Conservation (phyloP, 2,329 filamentous ascomycete genomes). For the Stemphylium lycopersici region DNA sequence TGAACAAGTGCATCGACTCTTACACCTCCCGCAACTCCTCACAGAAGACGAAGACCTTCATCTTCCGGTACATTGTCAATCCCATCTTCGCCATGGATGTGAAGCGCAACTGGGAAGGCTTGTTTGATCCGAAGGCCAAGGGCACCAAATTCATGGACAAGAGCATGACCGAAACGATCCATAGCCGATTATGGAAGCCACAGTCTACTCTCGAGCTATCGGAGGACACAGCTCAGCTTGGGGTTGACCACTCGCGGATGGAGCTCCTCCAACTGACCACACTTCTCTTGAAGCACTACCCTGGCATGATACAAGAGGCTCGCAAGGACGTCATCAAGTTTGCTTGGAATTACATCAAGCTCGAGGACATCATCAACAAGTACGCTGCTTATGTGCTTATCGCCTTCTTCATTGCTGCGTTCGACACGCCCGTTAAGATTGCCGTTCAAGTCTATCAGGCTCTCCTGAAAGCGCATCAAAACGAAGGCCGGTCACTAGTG, state of each 20-base stretch:
- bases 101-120: constrained; percentile 74
- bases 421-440: constrained; percentile 95
- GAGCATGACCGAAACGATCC: constrained; percentile 85
- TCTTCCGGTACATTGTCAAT: constrained; percentile 90
- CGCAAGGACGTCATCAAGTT: constrained; percentile 99
- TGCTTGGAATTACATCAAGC: constrained; percentile 91
- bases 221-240: constrained; percentile 82
- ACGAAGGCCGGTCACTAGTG: constrained; percentile 88
- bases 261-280: constrained; percentile 94
- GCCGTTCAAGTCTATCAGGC: constrained; percentile 94
- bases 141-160: constrained; percentile 81
- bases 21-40: constrained; percentile 80
- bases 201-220: constrained; percentile 76
- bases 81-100: constrained; percentile 97
- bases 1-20: constrained; percentile 84
- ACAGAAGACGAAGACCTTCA: constrained; percentile 91
- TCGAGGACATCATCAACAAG: constrained; percentile 99
- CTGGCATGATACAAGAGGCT: constrained; percentile 83
- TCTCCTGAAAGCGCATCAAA: constrained; percentile 89
- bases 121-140: constrained; percentile 58
- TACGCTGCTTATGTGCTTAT: constrained; percentile 97
- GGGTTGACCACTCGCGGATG: constrained; percentile 94
- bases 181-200: constrained; percentile 91
- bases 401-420: constrained; percentile 95
- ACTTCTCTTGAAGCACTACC: constrained; percentile 93